Conservation (phyloP, 106 monocot genomes). For the Dioscorea zingiberensis region DNA sequence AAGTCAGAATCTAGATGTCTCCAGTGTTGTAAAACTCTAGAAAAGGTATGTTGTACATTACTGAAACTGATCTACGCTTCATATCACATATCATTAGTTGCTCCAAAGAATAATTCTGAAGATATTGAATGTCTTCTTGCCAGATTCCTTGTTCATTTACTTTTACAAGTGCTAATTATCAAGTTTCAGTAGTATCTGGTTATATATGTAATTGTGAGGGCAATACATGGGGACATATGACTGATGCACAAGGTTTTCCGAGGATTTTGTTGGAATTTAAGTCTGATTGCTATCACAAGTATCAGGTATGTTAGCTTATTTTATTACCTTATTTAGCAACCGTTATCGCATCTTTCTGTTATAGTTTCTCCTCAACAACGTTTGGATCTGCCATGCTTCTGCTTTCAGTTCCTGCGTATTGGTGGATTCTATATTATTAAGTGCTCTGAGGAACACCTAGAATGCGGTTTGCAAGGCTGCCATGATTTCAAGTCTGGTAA, state of each 20-base stretch:
- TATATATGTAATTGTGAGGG: constrained; percentile 16
- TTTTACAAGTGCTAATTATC: constrained; percentile 12
- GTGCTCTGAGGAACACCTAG: constrained; percentile 23
- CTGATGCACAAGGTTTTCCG: not conserved
- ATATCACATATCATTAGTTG: not conserved
- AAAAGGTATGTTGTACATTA: not conserved
- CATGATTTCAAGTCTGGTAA: constrained; percentile 16
- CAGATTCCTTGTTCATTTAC: constrained; percentile 41
- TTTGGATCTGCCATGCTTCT: constrained; percentile 1
- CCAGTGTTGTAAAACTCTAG: not conserved
- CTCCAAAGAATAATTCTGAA: not conserved
- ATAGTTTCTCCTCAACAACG: not conserved
- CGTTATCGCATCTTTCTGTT: constrained; percentile 1
- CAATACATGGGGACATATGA: constrained; percentile 5
- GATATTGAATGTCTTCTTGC: not conserved
- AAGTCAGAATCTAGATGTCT: constrained; percentile 1
- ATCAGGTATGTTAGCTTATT: constrained; percentile 46
- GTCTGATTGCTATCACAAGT: constrained; percentile 36
- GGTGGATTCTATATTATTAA: constrained; percentile 62
- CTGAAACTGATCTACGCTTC: not conserved
- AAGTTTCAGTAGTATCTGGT: constrained; percentile 17
- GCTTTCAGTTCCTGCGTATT: constrained; percentile 35
- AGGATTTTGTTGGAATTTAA: constrained; percentile 73
- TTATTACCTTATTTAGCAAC: not conserved
- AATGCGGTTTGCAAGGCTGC: constrained; percentile 1